A percentile compares a stretch with the other conserved stretches of the same genome.
These are phyloP conservation scores for Monosporascus sp. DNA, from an alignment of 2,329 filamentous ascomycete species.

Conservation along the genomic window DNA sequence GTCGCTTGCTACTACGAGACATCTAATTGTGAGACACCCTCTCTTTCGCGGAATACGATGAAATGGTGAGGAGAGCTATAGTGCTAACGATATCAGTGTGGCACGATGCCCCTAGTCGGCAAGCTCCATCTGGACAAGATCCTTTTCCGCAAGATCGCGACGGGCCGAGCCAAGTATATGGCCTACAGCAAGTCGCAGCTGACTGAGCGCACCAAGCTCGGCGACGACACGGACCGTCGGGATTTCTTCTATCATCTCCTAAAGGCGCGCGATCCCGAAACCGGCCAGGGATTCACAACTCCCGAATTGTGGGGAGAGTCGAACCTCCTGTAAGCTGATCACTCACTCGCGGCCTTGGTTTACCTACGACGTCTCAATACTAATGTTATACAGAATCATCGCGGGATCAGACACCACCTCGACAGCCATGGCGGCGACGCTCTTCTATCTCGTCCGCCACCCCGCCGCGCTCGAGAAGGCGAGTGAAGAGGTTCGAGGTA, in stretches of 20 bases:
- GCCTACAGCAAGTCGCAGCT: constrained; percentile 64
- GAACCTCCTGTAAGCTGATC: constrained; percentile 51
- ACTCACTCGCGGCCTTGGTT: too few relatives aligned
- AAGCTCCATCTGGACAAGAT: constrained; percentile 61
- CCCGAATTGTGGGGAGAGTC: constrained; percentile 67
- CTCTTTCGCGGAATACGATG: too few relatives aligned
- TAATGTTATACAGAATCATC: constrained; percentile 45
- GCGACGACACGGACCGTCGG: constrained; percentile 60
- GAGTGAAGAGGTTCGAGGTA: constrained; percentile 45
- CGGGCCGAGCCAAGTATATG: constrained; percentile 64
- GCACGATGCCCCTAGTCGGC: constrained; percentile 65
- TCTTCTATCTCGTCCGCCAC: constrained; percentile 58
- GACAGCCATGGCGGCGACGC: constrained; percentile 57
- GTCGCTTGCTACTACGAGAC: constrained; percentile 61
- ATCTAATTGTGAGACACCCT: constrained; percentile 54
- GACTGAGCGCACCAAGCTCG: constrained; percentile 59
- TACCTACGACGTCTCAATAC: too few relatives aligned
- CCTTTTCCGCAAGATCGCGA: constrained; percentile 61
- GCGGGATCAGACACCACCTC: constrained; percentile 69
- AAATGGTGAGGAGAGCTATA: too few relatives aligned
- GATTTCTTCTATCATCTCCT: constrained; percentile 75
- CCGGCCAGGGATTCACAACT: constrained; percentile 58
- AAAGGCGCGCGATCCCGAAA: constrained; percentile 65
- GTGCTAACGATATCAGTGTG: constrained; percentile 43
- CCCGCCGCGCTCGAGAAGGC: constrained; percentile 40